Evolutionary conservation across 2,329 filamentous ascomycete genomes (phyloP).

Genomic region (Neurospora sp.): DNA sequence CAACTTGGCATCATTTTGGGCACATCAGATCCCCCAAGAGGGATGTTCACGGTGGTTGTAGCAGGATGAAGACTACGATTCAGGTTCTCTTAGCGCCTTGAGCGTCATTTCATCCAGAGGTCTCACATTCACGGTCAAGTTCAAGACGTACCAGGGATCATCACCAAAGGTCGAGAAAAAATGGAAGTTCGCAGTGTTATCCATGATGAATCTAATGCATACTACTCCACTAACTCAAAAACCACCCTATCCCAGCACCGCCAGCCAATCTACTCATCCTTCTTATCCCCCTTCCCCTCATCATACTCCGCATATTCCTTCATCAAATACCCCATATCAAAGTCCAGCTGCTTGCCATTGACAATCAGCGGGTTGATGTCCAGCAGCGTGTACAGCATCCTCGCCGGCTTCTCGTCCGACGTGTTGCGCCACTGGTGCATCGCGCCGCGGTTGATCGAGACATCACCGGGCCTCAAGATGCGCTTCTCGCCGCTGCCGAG

Average conservation of each 20-base stretch:
- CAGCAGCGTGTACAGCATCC: constrained; percentile 29
- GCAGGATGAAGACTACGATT: not conserved
- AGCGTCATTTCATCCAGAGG: too few species aligned
- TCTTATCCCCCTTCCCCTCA: not conserved
- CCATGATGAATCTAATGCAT: too few species aligned
- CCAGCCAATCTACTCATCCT: not conserved
- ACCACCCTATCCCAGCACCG: not conserved
- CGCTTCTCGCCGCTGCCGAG: constrained; percentile 36
- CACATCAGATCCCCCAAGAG: not conserved
- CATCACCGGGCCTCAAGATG: constrained; percentile 34
- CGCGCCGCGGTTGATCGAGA: constrained; percentile 38
- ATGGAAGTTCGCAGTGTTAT: not conserved
- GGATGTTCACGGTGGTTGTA: not conserved
- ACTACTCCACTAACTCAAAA: not conserved
- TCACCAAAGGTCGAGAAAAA: not conserved
- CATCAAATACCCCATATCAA: not conserved
- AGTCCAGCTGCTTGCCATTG: constrained; percentile 13
- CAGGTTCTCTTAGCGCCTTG: not conserved
- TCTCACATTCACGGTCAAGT: not conserved
- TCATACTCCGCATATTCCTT: not conserved
- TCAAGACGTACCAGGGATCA: not conserved
- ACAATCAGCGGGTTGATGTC: constrained; percentile 20
- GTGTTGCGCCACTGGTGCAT: constrained; percentile 33
- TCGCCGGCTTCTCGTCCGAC: constrained; percentile 29
- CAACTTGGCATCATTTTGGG: not conserved